Conservation (phyloP, 2,329 filamentous ascomycete genomes). For the Nannizziopsis arthrosporioides region DNA sequence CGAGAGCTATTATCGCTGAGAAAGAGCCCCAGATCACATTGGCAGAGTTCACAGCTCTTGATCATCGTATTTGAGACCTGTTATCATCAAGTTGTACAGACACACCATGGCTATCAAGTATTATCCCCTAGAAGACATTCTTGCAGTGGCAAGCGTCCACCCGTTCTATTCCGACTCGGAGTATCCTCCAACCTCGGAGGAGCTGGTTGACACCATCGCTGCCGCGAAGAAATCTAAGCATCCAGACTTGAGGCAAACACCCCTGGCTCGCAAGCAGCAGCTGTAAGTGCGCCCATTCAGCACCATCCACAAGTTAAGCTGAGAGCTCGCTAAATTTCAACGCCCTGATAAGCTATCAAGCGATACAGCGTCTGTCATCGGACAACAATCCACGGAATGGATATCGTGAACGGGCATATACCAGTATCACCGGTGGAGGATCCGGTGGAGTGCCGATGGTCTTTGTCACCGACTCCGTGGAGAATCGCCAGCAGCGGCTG, state of each 20-base stretch:
- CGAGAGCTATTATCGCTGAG: no score
- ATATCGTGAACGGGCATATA: slow-evolving; percentile 31
- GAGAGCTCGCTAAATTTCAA: not conserved
- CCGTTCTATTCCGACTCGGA: slow-evolving; percentile 26
- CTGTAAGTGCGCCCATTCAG: slow-evolving; percentile 5
- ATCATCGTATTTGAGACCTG: no score
- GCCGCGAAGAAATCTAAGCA: slow-evolving; percentile 1
- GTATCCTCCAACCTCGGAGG: slow-evolving; percentile 25
- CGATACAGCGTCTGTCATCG: slow-evolving; percentile 26
- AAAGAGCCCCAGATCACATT: no score
- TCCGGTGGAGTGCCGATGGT: slow-evolving; percentile 26
- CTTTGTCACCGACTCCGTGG: slow-evolving; percentile 32
- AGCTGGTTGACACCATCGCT: slow-evolving; percentile 3
- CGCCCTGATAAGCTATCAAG: slow-evolving; percentile 23
- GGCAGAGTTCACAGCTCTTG: no score
- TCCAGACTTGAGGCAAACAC: not conserved
- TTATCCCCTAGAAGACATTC: slow-evolving; percentile 23
- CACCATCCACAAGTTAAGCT: not conserved
- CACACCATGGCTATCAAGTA: not conserved
- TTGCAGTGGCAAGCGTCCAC: slow-evolving; percentile 27
- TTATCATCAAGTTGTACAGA: not conserved
- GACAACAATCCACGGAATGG: slow-evolving; percentile 27
- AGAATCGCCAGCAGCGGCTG: slow-evolving; percentile 35
- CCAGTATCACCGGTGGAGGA: slow-evolving; percentile 35
- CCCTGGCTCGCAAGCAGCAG: slow-evolving; percentile 8